A percentile compares a stretch with the other conserved stretches of the same genome.
phyloP scores from a whole-genome alignment of 2,329 filamentous ascomycete genomes.

The Lasiodiplodia sp. region DNA sequence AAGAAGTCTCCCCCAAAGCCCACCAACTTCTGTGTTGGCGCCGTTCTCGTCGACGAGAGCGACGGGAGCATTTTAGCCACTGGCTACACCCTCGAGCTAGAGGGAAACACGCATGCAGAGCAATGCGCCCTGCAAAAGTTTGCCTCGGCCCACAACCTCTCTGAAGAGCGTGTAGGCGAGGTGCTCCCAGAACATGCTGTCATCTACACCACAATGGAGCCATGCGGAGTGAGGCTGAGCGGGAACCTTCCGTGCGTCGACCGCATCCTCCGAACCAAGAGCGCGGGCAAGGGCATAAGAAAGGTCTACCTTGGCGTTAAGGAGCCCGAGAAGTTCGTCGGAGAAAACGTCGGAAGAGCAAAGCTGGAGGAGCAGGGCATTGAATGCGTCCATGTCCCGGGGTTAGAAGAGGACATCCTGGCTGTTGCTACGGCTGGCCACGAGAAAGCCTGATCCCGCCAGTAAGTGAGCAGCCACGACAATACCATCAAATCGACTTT shows the following conservation, averaged over 20 bases:
- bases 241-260: slow-evolving; percentile 81
- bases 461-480: slow-evolving; percentile 9
- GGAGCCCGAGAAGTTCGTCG: slow-evolving; percentile 91
- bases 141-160: slow-evolving; percentile 42
- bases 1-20: slow-evolving; percentile 81
- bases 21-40: slow-evolving; percentile 93
- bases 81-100: slow-evolving; percentile 89
- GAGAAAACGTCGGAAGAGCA: slow-evolving; percentile 75
- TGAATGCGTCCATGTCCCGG: slow-evolving; percentile 73
- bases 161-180: slow-evolving; percentile 63
- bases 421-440: slow-evolving; percentile 86
- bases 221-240: slow-evolving; percentile 76
- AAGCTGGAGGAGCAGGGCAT: slow-evolving; percentile 77
- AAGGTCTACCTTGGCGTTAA: slow-evolving; percentile 87
- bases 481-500: background rate
- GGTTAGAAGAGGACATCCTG: slow-evolving; percentile 82
- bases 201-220: slow-evolving; percentile 94
- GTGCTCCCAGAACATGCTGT: slow-evolving; percentile 62
- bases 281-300: slow-evolving; percentile 65
- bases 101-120: slow-evolving; percentile 95
- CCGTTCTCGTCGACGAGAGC: slow-evolving; percentile 73
- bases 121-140: slow-evolving; percentile 88
- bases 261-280: slow-evolving; percentile 68
- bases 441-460: slow-evolving; percentile 40
- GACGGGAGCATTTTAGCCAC: slow-evolving; percentile 72